These are phyloP conservation scores for Trichoderma brevicompactum DNA, from an alignment of 2,329 filamentous ascomycete genomes.

Conservation along the genomic window DNA sequence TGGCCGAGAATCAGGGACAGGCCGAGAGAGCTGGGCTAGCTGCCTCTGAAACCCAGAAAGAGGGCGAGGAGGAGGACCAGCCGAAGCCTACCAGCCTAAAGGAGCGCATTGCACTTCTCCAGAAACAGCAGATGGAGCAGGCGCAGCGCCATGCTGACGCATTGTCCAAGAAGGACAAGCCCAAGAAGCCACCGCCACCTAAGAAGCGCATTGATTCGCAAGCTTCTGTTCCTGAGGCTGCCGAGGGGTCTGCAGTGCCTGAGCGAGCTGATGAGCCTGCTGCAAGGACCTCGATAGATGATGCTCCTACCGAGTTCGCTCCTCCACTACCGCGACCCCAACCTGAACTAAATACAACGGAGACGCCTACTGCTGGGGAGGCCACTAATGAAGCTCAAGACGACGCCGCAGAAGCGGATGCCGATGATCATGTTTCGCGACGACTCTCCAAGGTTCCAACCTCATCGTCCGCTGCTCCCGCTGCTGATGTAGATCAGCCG, in stretches of 20 bases:
- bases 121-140: slow-evolving; percentile 92
- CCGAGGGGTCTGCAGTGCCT: slow-evolving; percentile 39
- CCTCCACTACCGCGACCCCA: slow-evolving; percentile 58
- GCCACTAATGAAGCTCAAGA: slow-evolving; percentile 67
- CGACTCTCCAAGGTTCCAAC: slow-evolving; percentile 44
- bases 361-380: slow-evolving; percentile 66
- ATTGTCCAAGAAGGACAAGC: slow-evolving; percentile 81
- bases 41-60: slow-evolving; percentile 49
- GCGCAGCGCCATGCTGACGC: slow-evolving; percentile 80
- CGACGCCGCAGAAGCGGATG: slow-evolving; percentile 71
- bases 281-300: slow-evolving; percentile 57
- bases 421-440: slow-evolving; percentile 65
- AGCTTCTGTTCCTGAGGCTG: slow-evolving; percentile 50
- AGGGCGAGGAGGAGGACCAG: slow-evolving; percentile 70
- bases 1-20: slow-evolving; percentile 67
- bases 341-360: slow-evolving; percentile 60
- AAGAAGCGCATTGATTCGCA: slow-evolving; percentile 59
- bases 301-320: slow-evolving; percentile 42
- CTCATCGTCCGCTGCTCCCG: slow-evolving; percentile 38
- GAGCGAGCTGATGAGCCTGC: slow-evolving; percentile 55
- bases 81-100: slow-evolving; percentile 93
- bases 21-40: slow-evolving; percentile 70
- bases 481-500: slow-evolving; percentile 60
- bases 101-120: slow-evolving; percentile 90
- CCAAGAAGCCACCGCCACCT: slow-evolving; percentile 64